Percentiles rank a stretch among this genome's conserved stretches.
Evolutionary conservation across 1,284 basidiomycete genomes (phyloP).

Genomic region (Fomitopsis schrenkii): DNA sequence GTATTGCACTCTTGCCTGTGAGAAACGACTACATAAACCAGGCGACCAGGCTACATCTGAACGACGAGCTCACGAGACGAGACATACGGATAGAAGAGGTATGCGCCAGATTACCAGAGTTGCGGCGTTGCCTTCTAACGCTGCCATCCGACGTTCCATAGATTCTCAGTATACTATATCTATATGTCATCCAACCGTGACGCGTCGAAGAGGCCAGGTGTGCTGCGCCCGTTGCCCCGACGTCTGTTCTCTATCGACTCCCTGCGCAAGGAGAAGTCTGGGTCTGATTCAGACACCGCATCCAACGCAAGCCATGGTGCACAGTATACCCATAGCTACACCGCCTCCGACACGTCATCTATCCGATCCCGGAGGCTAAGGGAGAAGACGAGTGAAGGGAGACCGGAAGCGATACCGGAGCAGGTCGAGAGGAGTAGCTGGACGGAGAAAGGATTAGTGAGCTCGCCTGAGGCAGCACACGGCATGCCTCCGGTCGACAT

Average conservation of each 20-base stretch:
- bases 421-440: slow-evolving; percentile 4
- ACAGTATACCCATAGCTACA: neutral
- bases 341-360: slow-evolving; percentile 9
- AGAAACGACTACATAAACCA: neutral
- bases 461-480: slow-evolving; percentile 13
- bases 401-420: neutral
- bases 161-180: neutral
- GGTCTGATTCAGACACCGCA: slow-evolving; percentile 16
- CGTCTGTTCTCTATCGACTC: slow-evolving; percentile 33
- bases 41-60: no score
- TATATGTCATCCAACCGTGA: neutral
- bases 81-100: neutral
- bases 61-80: no score
- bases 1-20: neutral
- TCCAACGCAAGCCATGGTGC: slow-evolving; percentile 4
- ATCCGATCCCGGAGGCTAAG: neutral
- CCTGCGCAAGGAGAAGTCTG: slow-evolving; percentile 22
- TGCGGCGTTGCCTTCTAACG: neutral
- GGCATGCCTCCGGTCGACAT: slow-evolving; percentile 1
- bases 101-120: neutral
- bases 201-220: slow-evolving; percentile 24
- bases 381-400: neutral
- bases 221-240: slow-evolving; percentile 26
- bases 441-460: slow-evolving; percentile 16
- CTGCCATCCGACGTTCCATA: neutral